Percentiles rank a stretch among this genome's conserved stretches.
These are phyloP conservation scores for Torulaspora gathmanii DNA, from an alignment of 805 yeast species.

Conservation along the genomic window DNA sequence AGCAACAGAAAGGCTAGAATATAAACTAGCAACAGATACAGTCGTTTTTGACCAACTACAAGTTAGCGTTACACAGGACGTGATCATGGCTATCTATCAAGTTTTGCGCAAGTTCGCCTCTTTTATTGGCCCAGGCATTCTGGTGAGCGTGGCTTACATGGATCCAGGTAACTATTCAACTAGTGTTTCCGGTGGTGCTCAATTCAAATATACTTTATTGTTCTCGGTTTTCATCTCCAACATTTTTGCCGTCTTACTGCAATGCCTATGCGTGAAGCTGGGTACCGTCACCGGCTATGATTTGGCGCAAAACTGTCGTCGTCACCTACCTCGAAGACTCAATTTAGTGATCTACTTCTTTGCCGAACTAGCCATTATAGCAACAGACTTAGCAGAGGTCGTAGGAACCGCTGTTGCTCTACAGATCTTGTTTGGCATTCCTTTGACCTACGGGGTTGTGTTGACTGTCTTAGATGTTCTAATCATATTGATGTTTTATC, in stretches of 20 bases:
- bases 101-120: slow-evolving; percentile 45
- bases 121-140: slow-evolving; percentile 87
- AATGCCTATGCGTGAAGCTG: slow-evolving; percentile 77
- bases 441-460: slow-evolving; percentile 68
- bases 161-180: slow-evolving; percentile 98
- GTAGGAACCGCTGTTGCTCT: slow-evolving; percentile 89
- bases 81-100: slow-evolving; percentile 9
- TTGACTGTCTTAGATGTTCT: slow-evolving; percentile 80
- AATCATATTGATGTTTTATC: slow-evolving; percentile 70
- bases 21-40: background rate
- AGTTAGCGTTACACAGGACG: background rate
- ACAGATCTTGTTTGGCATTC: slow-evolving; percentile 69
- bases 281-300: slow-evolving; percentile 94
- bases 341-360: slow-evolving; percentile 58
- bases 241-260: slow-evolving; percentile 79
- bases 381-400: slow-evolving; percentile 91
- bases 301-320: slow-evolving; percentile 80
- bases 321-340: slow-evolving; percentile 58
- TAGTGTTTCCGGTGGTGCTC: slow-evolving; percentile 87
- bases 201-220: slow-evolving; percentile 68
- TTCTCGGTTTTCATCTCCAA: slow-evolving; percentile 81
- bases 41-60: background rate
- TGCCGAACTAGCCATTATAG: slow-evolving; percentile 84
- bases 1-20: background rate
- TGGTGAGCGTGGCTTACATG: slow-evolving; percentile 96